Percentiles rank a stretch among this genome's conserved stretches.
phyloP scores from a whole-genome alignment of 1,139 yeast genomes.

The Magnusiomyces suaveolens region DNA sequence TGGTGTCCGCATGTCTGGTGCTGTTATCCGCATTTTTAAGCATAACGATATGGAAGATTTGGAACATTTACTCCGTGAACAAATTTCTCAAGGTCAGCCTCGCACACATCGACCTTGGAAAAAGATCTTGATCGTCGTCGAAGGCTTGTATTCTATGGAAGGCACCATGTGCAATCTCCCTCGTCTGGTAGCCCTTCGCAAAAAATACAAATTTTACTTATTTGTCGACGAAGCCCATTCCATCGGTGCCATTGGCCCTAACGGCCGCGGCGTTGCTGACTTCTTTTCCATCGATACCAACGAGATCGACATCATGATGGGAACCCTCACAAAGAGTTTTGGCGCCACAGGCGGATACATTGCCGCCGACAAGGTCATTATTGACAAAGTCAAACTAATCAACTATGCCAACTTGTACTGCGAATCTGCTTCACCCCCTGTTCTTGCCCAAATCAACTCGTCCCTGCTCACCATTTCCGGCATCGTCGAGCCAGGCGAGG shows the following conservation, averaged over 20 bases:
- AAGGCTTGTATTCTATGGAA: conserved; percentile 96
- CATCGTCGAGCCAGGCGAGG: conserved; percentile 83
- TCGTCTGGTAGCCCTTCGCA: conserved; percentile 57
- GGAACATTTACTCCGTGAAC: conserved; percentile 72
- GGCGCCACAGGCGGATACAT: conserved; percentile 98
- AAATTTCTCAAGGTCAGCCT: conserved; percentile 94
- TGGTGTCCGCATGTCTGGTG: conserved; percentile 89
- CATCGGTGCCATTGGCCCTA: conserved; percentile 93
- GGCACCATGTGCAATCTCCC: conserved; percentile 92
- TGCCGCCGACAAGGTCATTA: conserved; percentile 59
- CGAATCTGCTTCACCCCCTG: conserved; percentile 86
- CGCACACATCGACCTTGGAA: conserved; percentile 96
- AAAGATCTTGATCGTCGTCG: conserved; percentile 85
- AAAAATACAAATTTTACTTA: conserved; percentile 79
- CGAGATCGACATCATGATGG: conserved; percentile 83
- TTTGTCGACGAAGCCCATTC: conserved; percentile 98
- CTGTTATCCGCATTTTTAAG: conserved; percentile 82
- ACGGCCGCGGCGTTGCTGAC: conserved; percentile 92
- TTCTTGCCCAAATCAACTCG: conserved; percentile 75
- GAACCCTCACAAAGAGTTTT: conserved; percentile 92
- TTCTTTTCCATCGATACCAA: conserved; percentile 72
- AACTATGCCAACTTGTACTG: conserved; percentile 69
- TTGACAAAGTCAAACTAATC: conserved; percentile 64
- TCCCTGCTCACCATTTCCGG: conserved; percentile 75
- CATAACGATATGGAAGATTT: conserved; percentile 82